Percentiles rank a stretch among this genome's conserved stretches.
These are phyloP conservation scores for Naganishia albida DNA, from an alignment of 1,284 basidiomycete genomes.

Conservation along the genomic window DNA sequence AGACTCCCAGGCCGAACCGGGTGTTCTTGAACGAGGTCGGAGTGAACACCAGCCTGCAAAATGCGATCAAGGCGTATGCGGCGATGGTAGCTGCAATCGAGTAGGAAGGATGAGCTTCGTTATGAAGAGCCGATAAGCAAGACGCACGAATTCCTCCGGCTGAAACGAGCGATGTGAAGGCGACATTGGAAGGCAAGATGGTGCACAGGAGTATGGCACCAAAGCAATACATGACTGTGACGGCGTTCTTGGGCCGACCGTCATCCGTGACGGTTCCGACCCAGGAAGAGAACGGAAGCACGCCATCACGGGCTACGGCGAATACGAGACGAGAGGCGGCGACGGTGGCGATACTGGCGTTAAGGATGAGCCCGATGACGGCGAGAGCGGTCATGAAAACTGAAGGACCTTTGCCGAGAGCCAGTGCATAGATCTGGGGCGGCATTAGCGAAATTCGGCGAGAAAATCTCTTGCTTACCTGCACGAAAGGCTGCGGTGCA, in stretches of 20 bases:
- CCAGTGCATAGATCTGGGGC: constrained; percentile 68
- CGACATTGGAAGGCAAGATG: constrained; percentile 79
- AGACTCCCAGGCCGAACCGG: constrained; percentile 68
- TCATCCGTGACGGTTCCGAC: constrained; percentile 68
- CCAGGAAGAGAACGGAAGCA: constrained; percentile 76
- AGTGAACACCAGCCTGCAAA: constrained; percentile 70
- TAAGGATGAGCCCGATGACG: constrained; percentile 69
- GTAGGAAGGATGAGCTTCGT: constrained; percentile 1
- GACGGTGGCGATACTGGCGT: constrained; percentile 77
- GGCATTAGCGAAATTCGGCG: neutral
- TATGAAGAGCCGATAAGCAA: neutral
- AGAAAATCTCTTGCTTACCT: constrained; percentile 13
- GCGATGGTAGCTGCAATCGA: constrained; percentile 67
- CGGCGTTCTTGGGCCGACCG: constrained; percentile 75
- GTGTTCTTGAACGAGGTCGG: constrained; percentile 71
- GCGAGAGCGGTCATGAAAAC: constrained; percentile 82
- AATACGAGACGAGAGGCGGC: constrained; percentile 80
- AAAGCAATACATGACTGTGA: constrained; percentile 77
- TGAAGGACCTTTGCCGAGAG: constrained; percentile 71
- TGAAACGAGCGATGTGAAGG: constrained; percentile 79
- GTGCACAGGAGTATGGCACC: constrained; percentile 71
- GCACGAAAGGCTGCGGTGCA: constrained; percentile 84
- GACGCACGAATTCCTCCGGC: constrained; percentile 63
- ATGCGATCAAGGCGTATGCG: constrained; percentile 73
- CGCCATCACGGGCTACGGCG: constrained; percentile 82